Base-by-base conservation (phyloP, 768 basidiomycete species). In the Trametes villosa region DNA sequence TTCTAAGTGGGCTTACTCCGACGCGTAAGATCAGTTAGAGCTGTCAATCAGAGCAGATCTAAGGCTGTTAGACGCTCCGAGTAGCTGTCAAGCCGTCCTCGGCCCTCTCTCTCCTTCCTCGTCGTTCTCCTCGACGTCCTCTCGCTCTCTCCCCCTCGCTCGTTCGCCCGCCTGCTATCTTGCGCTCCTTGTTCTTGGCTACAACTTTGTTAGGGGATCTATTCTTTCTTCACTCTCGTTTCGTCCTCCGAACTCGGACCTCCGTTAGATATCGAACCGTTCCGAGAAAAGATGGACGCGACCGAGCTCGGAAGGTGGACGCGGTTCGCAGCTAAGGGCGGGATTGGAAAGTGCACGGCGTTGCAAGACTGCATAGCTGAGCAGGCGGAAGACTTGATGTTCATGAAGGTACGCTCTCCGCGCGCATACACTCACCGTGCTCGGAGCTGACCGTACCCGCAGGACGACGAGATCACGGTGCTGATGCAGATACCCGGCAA, bases 391-490 rank as follows among this genome's bases (percentile, higher is more conserved):
- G 92, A 94, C 72, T 79, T 95, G 45, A 95, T 95, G 92, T 94
- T 95, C 71, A 73, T 94, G 49, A 87, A 89, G 82, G 91, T 86
- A 56, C 48, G 82, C 26, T 33, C 18, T 36, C 24, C n/a, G n/a
- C n/a, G n/a, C n/a, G n/a, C 45, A 11, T 4, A 15, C 5, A 11
- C 44, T 22, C 45, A 15, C 27, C 44, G n/a, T n/a, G n/a, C n/a
- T 42, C 11, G 60, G 49, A 36, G 51, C 65, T 30, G 44, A 20
- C 24, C 26, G 12, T 52, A 48, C 33, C 24, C 50, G 42, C 64
- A 94, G 91, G 87, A 86, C 58, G 92, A 95, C 65, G 86, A 89
- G 69, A 89, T 95, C 47, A 83, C 81, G 0, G 91, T 94, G 0
- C 72, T 95, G 30, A 84, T 91, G 82, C 90, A 91, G 55, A 66